phyloP scores from a whole-genome alignment of 192 early-diverging fungal species.

The Coemansia sp. region DNA sequence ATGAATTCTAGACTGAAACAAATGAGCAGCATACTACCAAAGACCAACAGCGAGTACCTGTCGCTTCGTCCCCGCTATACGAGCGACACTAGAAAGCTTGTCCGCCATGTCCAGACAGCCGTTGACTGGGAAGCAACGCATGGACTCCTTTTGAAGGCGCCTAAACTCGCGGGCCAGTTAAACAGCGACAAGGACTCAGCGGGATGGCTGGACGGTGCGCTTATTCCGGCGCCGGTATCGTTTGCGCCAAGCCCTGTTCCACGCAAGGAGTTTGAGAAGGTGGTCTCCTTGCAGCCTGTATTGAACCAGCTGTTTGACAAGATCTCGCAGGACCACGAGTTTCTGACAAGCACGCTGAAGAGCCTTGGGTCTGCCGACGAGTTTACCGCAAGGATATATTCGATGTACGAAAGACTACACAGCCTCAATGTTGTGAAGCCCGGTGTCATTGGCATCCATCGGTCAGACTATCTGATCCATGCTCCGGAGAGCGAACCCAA shows the following conservation, averaged over 20 bases:
- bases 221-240: constrained; percentile 81
- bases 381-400: constrained; percentile 74
- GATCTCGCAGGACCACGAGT: constrained; percentile 73
- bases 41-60: constrained; percentile 28
- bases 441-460: constrained; percentile 79
- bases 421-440: constrained; percentile 44
- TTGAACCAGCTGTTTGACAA: constrained; percentile 81
- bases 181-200: constrained; percentile 10
- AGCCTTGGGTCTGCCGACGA: constrained; percentile 69
- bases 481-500: constrained; percentile 46
- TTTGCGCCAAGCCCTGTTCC: constrained; percentile 89
- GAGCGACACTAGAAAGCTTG: constrained; percentile 31
- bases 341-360: constrained; percentile 59
- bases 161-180: constrained; percentile 12
- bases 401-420: constrained; percentile 70
- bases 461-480: constrained; percentile 92
- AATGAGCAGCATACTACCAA: constrained; percentile 13
- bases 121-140: constrained; percentile 85
- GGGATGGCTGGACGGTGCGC: constrained; percentile 42
- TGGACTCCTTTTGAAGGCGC: constrained; percentile 75
- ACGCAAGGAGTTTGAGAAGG: constrained; percentile 66
- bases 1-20: constrained; percentile 4
- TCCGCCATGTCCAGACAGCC: constrained; percentile 56
- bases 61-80: constrained; percentile 30
- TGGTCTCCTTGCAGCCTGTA: constrained; percentile 70